Base-by-base conservation (phyloP, 371 early-diverging fungal genomes). In the Mucor circinelloides region DNA sequence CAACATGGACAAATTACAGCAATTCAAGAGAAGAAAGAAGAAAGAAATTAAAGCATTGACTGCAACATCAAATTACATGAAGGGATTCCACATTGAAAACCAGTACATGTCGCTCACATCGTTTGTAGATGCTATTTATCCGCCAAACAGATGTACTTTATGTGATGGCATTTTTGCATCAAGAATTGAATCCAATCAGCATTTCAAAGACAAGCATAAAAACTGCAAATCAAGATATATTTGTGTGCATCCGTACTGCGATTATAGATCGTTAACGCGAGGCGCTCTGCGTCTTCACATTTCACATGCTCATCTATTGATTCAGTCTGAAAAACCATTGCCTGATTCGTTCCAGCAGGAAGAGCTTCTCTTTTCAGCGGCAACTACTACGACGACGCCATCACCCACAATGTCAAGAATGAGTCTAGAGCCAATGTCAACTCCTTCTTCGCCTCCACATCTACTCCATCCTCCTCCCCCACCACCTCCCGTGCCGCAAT, bases 241-340 rank as follows among this genome's bases (percentile, higher is more conserved):
- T 2, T 77, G 77, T 52, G 69, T 77, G 31, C 75, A 77, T 42
- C 70, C 77, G 9, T 72, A 77, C 52, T 77, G 77, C 36, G 66
- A 71, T 28, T 50, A 65, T 27, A 34, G 21, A 10, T 77, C 69
- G 55, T 30, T 58, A 12, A 72, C 77, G 19, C 61, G 68, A 61
- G 74, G 74, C 15, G 75, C 71, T 12, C 50, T 77, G 30, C 63
- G 75, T 15, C 72, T 74, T 48, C 77, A 77, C 57, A 64, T 77
- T 28, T 64, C 67, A 34, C 69, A 68, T 21, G 64, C 68, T 3
- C 77, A 77, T 52, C 25, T 46, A 13, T 25, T 60, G 21, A 15
- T 60, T 13, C 52, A 60, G 3, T 58, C 59, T 1, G 21, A 71
- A 40, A 57, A 58, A 4, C 56, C 54, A 38, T 30, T 63, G 10